Base-by-base conservation (phyloP, 2,329 filamentous ascomycete genomes). In the Colletotrichum somersetense region DNA sequence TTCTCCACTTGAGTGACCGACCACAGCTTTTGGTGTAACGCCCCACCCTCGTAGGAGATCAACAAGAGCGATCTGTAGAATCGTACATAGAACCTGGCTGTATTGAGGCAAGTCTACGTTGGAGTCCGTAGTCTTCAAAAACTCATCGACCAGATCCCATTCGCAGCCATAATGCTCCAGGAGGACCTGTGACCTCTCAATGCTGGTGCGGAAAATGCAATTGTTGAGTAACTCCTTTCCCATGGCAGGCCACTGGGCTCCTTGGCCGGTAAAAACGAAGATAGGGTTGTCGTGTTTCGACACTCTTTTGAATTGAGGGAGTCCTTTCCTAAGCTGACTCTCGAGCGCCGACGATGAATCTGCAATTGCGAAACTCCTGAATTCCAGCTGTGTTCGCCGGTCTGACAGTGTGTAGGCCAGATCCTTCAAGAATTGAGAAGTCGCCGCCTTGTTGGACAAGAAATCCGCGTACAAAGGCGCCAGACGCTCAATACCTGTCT, bases 11-110 rank as follows among this genome's bases (percentile, higher is more conserved):
- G 64, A 71, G 7, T 71, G 68, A 1, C 68, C 64, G 2, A 71
- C 57, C 0, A 63, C 57, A 12, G 44, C 65, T 26, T 50, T 57
- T 16, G 68, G 68, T 5, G 65, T 72, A n/a, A 88, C 77, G 0
- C 79, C 80, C 81, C 82, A 87, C 2, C 81, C 81, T 44, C 79
- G 52, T 0, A 89, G 75, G 1, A 88, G 77, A 10, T 83, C 79
- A 0, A 83, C 81, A 1, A 88, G 74, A 1, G 81, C 82, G 4
- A 89, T 76, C 73, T 89, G 87, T 1, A 89, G 73, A 0, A 85
- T 83, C 0, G 84, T 85, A 64, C 81, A 85, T 1, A 78, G 67
- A 52, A 84, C 83, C 71, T 86, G 83, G 35, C 80, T 83, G 63
- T 61, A 66, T 55, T 70, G 30, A 3, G 67, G 62, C 5, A 70